phyloP scores from a whole-genome alignment of 805 yeast species.

The Torulaspora maleeae region DNA sequence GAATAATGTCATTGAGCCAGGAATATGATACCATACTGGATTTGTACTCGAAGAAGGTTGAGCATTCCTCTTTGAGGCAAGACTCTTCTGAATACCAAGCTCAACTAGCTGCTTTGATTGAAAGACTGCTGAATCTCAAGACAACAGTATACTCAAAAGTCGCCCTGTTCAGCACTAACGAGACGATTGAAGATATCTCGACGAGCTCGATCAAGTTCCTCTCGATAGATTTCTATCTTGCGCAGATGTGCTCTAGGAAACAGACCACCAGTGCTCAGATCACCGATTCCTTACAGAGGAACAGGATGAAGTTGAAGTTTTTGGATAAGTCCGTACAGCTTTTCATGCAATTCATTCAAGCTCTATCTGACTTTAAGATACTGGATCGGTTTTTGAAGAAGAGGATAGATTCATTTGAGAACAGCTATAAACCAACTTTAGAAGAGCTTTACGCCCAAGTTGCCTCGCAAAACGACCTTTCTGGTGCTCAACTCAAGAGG shows the following conservation, averaged over 20 bases:
- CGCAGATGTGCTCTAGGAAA: constrained; percentile 32
- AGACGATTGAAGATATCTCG: constrained; percentile 60
- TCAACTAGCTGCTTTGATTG: constrained; percentile 36
- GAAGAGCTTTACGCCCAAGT: constrained; percentile 27
- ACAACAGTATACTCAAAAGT: constrained; percentile 40
- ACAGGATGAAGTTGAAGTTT: constrained; percentile 33
- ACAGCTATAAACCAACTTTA: constrained; percentile 40
- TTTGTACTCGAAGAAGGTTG: constrained; percentile 17
- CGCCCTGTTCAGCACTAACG: constrained; percentile 67
- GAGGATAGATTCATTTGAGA: constrained; percentile 41
- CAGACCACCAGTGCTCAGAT: constrained; percentile 19
- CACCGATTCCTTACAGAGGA: constrained; percentile 13
- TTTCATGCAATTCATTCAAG: constrained; percentile 44
- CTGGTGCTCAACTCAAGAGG: constrained; percentile 43
- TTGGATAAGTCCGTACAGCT: constrained; percentile 42
- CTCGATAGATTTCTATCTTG: constrained; percentile 57
- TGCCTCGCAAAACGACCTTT: constrained; percentile 18
- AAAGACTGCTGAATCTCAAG: constrained; percentile 44
- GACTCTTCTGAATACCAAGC: constrained; percentile 43
- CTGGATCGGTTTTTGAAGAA: constrained; percentile 38
- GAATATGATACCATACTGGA: constrained; percentile 22
- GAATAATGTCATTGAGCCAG: constrained; percentile 17
- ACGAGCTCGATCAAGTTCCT: constrained; percentile 60
- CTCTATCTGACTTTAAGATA: constrained; percentile 43
- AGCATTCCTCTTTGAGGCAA: constrained; percentile 33